phyloP scores from a whole-genome alignment of 306 rosid genomes.

The Trifolium repens region DNA sequence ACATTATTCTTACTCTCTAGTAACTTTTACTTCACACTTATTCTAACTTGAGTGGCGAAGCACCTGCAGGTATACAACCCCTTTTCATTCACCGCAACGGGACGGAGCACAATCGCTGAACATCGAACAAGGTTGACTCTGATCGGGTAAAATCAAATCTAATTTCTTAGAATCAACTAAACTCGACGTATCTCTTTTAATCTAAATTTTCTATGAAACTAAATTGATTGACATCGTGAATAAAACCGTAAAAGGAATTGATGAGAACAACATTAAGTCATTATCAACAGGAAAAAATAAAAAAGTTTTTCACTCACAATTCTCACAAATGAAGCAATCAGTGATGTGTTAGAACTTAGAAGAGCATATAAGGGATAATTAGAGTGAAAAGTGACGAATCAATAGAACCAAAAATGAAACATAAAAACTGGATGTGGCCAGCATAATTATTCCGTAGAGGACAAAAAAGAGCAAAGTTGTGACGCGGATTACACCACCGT shows the following conservation, averaged over 20 bases:
- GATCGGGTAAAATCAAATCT: too few relatives aligned
- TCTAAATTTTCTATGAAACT: not conserved
- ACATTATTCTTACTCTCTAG: too few relatives aligned
- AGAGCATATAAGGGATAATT: constrained; percentile 1
- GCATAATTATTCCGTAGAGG: constrained; percentile 45
- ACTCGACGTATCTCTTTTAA: too few relatives aligned
- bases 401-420: constrained; percentile 11
- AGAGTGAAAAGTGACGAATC: constrained; percentile 5
- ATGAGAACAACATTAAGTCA: not conserved
- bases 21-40: too few relatives aligned
- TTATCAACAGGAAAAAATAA: not conserved
- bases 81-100: too few relatives aligned
- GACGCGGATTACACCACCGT: constrained; percentile 67
- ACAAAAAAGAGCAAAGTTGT: constrained; percentile 41
- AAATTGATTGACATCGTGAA: not conserved
- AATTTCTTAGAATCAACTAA: too few relatives aligned
- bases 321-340: constrained; percentile 2
- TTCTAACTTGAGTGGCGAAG: too few relatives aligned
- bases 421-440: constrained; percentile 28
- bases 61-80: too few relatives aligned
- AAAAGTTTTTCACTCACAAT: not conserved
- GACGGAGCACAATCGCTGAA: too few relatives aligned
- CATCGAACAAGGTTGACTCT: too few relatives aligned
- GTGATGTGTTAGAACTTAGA: not conserved
- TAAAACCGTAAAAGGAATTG: not conserved